Base-by-base conservation (phyloP, 1,139 yeast genomes). In the Keqinozyma sinolaborantium region DNA sequence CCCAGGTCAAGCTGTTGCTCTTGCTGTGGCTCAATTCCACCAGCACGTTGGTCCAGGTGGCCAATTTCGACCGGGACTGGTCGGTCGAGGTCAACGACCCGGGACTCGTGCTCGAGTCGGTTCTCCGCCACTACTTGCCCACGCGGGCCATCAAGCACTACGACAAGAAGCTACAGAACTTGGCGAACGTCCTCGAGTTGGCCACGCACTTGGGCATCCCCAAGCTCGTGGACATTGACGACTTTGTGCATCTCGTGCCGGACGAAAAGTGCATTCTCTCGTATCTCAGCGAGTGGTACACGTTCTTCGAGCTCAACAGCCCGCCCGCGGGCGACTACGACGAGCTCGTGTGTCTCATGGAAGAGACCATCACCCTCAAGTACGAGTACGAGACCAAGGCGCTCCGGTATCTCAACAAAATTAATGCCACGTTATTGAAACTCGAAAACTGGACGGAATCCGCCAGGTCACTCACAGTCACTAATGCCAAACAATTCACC, bases 261-360 rank as follows among this genome's bases (percentile, higher is more conserved):
- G 87, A 81, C 45, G 88, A 82, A 45, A 72, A 78, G 41, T 72
- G 82, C 27, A 62, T 82, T n/a, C 67, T 81, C 45, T 73, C 82
- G 12, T 80, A 77, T 48, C 58, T 79, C n/a, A 70, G 82, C 16
- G 78, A 79, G 46, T 77, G 83, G 80, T 79, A 72, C 53, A 79
- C 77, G 38, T 67, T 68, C 24, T 60, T 47, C 64, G 81, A 56
- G 48, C 37, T 53, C 26, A 53, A 49, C 14, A 31, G 44, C 23
- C 32, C 23, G 11, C 38, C 25, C 7, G 23, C 24, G 21, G 36
- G 29, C 15, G 31, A 37, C 14, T 47, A 30, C 29, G 53, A 59
- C 34, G 44, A 45, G 3, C 44, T 58, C 12, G 40, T 60, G 19
- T 36, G 45, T 5, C 37, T 48, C 16, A 41, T 60, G 10, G 40